phyloP scores from a whole-genome alignment of 2,329 filamentous ascomycete species.

The Calonectria hawksworthii region DNA sequence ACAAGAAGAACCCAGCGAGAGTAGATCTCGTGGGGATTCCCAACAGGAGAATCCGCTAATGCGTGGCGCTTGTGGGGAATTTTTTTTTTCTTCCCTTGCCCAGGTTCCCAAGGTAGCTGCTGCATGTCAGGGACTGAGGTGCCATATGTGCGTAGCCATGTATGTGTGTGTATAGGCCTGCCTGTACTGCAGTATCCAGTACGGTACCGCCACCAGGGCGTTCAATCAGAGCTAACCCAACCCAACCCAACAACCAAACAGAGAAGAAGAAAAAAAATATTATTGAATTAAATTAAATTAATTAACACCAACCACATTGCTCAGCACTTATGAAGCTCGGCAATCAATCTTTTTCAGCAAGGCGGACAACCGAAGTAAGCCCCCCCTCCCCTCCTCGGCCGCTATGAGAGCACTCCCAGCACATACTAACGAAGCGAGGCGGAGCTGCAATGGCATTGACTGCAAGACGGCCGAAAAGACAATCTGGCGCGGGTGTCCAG shows the following conservation, averaged over 20 bases:
- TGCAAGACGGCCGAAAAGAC: constrained; percentile 4
- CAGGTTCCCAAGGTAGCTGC: constrained; percentile 22
- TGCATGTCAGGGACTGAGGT: constrained; percentile 34
- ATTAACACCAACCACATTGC: neutral
- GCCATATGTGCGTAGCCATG: neutral
- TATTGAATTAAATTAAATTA: neutral
- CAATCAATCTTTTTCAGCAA: constrained; percentile 1
- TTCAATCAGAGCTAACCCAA: neutral
- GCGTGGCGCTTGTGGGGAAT: constrained; percentile 39
- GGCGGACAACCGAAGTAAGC: neutral
- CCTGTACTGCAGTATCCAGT: neutral
- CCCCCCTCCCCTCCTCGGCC: neutral
- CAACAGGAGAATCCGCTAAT: constrained; percentile 38
- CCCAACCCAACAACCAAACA: neutral
- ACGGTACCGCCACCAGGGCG: neutral
- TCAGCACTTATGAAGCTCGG: neutral
- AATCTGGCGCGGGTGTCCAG: constrained; percentile 10
- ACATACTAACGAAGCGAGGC: constrained; percentile 8
- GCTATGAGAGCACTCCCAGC: constrained; percentile 1
- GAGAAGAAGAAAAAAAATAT: neutral
- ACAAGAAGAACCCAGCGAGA: constrained; percentile 16
- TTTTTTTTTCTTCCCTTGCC: constrained; percentile 12
- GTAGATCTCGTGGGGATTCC: constrained; percentile 45
- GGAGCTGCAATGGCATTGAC: constrained; percentile 14
- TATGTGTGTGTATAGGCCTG: neutral